A percentile compares a stretch with the other conserved stretches of the same genome.
These are phyloP conservation scores for Neocallimastix lanati DNA, from an alignment of 192 early-diverging fungal genomes.

Conservation along the genomic window DNA sequence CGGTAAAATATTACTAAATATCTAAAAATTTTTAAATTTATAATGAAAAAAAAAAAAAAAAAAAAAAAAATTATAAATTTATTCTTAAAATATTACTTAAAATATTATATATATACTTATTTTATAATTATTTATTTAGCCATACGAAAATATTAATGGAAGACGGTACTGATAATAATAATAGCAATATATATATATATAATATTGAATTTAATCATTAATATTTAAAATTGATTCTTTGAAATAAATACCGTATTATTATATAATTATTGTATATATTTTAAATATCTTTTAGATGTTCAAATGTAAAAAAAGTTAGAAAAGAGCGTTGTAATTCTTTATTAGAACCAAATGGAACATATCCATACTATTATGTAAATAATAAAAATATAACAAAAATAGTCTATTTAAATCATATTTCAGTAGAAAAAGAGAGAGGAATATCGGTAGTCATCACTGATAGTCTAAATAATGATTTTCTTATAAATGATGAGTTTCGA, in stretches of 20 bases:
- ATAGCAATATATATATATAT: too few species aligned
- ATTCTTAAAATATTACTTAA: too few species aligned
- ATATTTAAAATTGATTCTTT: too few species aligned
- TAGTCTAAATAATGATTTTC: not conserved
- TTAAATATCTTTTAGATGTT: not conserved
- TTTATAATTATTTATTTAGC: too few species aligned
- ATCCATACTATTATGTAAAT: not conserved
- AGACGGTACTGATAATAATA: too few species aligned
- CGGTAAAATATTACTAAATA: not conserved
- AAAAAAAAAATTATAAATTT: too few species aligned
- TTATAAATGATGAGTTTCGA: not conserved
- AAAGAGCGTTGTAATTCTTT: not conserved
- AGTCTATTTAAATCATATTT: not conserved
- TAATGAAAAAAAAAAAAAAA: not conserved
- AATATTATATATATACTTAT: too few species aligned
- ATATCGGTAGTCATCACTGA: not conserved
- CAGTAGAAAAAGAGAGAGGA: not conserved
- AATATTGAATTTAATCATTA: too few species aligned
- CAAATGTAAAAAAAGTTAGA: not conserved
- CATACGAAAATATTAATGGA: too few species aligned
- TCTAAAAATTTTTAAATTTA: not conserved
- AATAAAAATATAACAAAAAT: not conserved
- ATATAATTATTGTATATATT: not conserved
- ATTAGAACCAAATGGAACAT: not conserved
- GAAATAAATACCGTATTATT: too few species aligned